Base-by-base conservation (phyloP, 2,329 filamentous ascomycete species). In the Corinectria fuckeliana region DNA sequence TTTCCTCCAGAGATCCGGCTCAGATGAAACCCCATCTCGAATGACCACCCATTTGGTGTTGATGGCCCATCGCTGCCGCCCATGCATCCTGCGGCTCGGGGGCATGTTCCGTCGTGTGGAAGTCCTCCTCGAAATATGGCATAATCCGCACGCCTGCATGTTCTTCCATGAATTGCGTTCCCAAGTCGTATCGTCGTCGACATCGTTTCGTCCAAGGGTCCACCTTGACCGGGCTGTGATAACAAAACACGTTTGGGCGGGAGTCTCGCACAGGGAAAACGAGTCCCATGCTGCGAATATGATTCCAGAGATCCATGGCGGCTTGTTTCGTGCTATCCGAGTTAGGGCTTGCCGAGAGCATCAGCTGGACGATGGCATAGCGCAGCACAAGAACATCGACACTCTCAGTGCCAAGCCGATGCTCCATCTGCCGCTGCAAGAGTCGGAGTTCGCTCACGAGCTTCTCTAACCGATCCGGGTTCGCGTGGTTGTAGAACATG, bases 141-240 rank as follows among this genome's bases (percentile, higher is more conserved):
- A 75, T 64, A 8, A 80, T 64, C 50, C 71, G 75, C 38, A 79
- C 72, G 8, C 74, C 75, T 11, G 74, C 71, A 48, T 78, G 75
- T 51, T 76, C 69, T 53, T 78, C 71, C 23, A 80, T 63, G 23
- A 80, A 73, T 36, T 72, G 67, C 8, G 75, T 69, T 3, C 75
- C 72, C 3, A 72, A 68, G 13, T 78, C 75, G 63, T 81, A 81
- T 50, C 76, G 72, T 47, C 78, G 74, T 21, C 74, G 72, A 56
- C 78, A 80, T 55, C 78, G 73, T 63, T 77, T 80, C 13, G 75
- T 77, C 75, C 74, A 78, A 2, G 78, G 78, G n/a, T 77, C 75
- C 6, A 78, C 74, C 64, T 79, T 79, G 63, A 81, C 70, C 0
- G 75, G 75, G 55, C 78, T 78, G 56, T 81, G 78, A 52, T 78